Evolutionary conservation across 2,329 filamentous ascomycete species (phyloP), one percentile per base, ranked within the genome.

Genomic region (Piedraia hortae): DNA sequence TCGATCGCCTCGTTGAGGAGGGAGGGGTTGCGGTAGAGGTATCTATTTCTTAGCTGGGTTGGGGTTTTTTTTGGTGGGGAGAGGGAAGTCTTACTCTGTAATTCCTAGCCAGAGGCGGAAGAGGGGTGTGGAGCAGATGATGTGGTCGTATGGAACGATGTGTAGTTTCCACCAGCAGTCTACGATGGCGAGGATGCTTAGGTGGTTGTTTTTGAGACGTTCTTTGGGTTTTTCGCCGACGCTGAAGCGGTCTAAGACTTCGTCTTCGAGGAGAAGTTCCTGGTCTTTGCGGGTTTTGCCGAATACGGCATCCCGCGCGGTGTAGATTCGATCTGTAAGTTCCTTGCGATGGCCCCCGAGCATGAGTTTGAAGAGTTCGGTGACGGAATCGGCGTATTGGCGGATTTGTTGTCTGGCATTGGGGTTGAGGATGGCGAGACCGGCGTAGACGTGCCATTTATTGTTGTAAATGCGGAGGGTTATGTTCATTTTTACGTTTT

Each of bases 371-470:
- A 78, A 97, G 10, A 97, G 56, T 37, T 88, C 78, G 0, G 85
- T 93, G 10, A 90, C 82, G 19, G 70, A 80, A 37, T 71, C 58
- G 6, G 85, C 82, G 44, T 93, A 97, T 52, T 93, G 80, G 25
- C 71, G 62, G 38, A 97, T 93, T 48, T 97, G 85, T 44, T 71
- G 60, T 44, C 72, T 73, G 3, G 85, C 85, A 26, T 78, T 71
- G 0, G 85, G 85, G 44, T 97, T 97, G 26, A 97, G 60, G 39
- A 97, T 97, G 6, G 88, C 85, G 5, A 97, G 67, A 1, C 85
- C 85, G 10, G 85, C 85, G 45, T 97, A 97, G 26, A 97, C 85
- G 51, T 97, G 88, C 88, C 88, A 97, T 47, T 93, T 97, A 47
- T 91, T 89, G 28, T 71, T 69, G 52, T 93, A 97, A 50, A 97